Conservation (phyloP, 164 flowering plant genomes). For the Magnolia changhungtana region DNA sequence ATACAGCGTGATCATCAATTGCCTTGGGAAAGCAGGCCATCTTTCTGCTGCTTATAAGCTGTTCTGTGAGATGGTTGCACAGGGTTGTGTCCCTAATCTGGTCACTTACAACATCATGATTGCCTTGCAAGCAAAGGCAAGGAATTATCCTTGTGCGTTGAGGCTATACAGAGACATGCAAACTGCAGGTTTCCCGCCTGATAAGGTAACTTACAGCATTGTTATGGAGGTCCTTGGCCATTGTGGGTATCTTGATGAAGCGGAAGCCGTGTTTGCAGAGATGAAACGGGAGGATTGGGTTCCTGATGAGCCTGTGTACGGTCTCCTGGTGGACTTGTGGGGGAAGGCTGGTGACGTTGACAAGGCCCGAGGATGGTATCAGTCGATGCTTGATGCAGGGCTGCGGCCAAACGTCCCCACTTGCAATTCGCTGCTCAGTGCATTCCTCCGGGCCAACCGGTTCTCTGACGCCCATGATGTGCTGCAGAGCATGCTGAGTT, state of each 20-base stretch:
- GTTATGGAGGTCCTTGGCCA: conserved; percentile 99
- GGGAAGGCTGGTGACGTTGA: conserved; percentile 83
- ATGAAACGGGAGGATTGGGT: conserved; percentile 74
- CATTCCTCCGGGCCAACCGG: conserved; percentile 70
- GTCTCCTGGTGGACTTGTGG: conserved; percentile 94
- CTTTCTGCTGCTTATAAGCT: conserved; percentile 66
- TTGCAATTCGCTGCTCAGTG: conserved; percentile 89
- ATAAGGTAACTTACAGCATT: conserved; percentile 89
- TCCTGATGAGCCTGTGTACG: conserved; percentile 96
- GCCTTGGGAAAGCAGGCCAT: conserved; percentile 94
- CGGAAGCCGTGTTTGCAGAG: conserved; percentile 74
- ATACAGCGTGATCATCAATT: conserved; percentile 92
- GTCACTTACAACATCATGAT: conserved; percentile 97
- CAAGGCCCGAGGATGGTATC: conserved; percentile 87
- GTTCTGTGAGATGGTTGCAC: conserved; percentile 81
- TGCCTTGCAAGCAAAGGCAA: conserved; percentile 87
- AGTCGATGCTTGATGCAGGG: conserved; percentile 82
- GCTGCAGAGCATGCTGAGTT: conserved; percentile 62
- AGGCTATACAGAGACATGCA: conserved; percentile 84
- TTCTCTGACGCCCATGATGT: conserved; percentile 68
- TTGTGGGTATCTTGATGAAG: conserved; percentile 88
- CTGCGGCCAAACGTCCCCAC: conserved; percentile 90
- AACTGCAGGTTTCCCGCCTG: conserved; percentile 83
- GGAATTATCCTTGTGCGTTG: conserved; percentile 70
- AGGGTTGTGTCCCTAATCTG: conserved; percentile 79